phyloP scores from a whole-genome alignment of 1,284 basidiomycete genomes.

The Microbotryum intermedium region DNA sequence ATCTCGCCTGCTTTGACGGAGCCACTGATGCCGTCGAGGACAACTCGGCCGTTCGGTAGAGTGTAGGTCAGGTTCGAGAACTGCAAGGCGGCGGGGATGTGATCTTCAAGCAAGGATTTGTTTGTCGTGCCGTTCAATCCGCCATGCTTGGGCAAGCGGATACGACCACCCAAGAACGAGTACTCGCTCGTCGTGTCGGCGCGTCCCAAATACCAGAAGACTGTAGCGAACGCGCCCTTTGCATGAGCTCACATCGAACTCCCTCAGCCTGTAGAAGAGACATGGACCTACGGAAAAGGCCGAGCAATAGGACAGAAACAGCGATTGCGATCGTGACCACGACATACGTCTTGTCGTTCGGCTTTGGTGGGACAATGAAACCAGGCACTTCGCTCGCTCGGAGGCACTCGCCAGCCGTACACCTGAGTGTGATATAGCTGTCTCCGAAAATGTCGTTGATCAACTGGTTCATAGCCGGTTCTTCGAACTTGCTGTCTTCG shows the following conservation, averaged over 20 bases:
- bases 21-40: slow-evolving; percentile 73
- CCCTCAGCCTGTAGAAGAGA: neutral
- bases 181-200: slow-evolving; percentile 52
- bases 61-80: slow-evolving; percentile 77
- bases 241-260: neutral
- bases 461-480: slow-evolving; percentile 90
- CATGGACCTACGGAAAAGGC: slow-evolving; percentile 35
- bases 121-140: slow-evolving; percentile 73
- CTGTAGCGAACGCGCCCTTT: slow-evolving; percentile 39
- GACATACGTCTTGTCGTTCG: slow-evolving; percentile 70
- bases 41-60: slow-evolving; percentile 49
- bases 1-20: slow-evolving; percentile 76
- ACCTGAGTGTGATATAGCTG: slow-evolving; percentile 74
- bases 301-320: slow-evolving; percentile 49
- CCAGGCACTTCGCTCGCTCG: slow-evolving; percentile 91
- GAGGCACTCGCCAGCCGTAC: slow-evolving; percentile 84
- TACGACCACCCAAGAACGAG: slow-evolving; percentile 46
- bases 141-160: slow-evolving; percentile 71
- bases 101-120: slow-evolving; percentile 74
- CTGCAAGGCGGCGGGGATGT: slow-evolving; percentile 83
- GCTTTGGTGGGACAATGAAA: slow-evolving; percentile 69
- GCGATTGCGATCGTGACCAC: slow-evolving; percentile 74
- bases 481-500: slow-evolving; percentile 72
- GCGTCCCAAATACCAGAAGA: slow-evolving; percentile 81
- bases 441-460: slow-evolving; percentile 93